Base-by-base conservation (phyloP, 169 alveolate genomes). In the Theileria orientalis region DNA sequence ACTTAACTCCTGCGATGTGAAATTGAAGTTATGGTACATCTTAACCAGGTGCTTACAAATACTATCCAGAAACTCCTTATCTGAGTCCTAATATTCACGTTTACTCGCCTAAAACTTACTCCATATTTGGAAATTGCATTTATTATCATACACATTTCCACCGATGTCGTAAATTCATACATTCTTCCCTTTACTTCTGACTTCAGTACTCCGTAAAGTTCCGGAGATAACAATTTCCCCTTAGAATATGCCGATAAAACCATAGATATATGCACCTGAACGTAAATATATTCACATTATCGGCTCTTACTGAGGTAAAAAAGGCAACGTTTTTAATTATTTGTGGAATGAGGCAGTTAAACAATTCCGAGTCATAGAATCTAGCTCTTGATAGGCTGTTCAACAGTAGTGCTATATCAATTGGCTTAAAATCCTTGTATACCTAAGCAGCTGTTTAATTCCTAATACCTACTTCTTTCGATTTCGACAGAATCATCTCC, bases 191-290 rank as follows among this genome's bases (percentile, higher is more conserved):
- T n/a, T 42, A 79, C 61, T 44, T 83, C 84, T 0, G 16, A 33
- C 64, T 73, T 67, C 44, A 69, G 29, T 19, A 35, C 33, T 30
- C 40, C 6, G 37, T 67, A 46, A n/a, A 82, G 56, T 2, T 30
- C 35, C n/a, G 62, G 63, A 27, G 70, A 71, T 61, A 67, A 19
- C 49, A 77, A 59, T 5, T 61, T 59, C 16, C 83, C 88, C 59
- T 83, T 83, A 0, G 76, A 79, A 42, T 83, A 83, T 3, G 90
- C 90, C 60, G 90, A 76, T 51, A 83, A 54, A 30, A 83, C 83
- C 90, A 83, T 83, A n/a, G 85, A 66, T 27, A 83, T 63, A 52
- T 83, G 84, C 1, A 23, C 64, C 74, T 73, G 32, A 16, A 3
- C 25, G 59, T 33, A 62, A 9, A 49, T 47, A n/a, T 42, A 9